These are phyloP conservation scores for Drechslerella dactyloides DNA, from an alignment of 2,329 filamentous ascomycete genomes.

Conservation along the genomic window DNA sequence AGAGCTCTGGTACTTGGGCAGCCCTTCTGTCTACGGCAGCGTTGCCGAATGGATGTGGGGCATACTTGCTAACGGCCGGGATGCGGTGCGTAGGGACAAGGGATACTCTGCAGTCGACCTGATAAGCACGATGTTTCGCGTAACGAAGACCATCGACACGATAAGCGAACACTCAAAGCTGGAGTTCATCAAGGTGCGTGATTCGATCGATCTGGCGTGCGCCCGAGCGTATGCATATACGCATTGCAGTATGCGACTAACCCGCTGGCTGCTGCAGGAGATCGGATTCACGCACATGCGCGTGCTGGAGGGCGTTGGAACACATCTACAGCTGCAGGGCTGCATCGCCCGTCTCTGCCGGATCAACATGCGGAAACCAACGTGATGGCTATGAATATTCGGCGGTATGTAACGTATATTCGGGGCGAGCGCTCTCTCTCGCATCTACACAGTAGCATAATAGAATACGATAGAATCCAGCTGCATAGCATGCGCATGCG, in stretches of 20 bases:
- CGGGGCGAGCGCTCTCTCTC: too few species aligned
- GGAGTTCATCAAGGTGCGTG: constrained; percentile 79
- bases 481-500: too few species aligned
- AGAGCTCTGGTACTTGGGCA: constrained; percentile 73
- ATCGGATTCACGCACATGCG: constrained; percentile 99
- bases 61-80: constrained; percentile 9
- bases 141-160: constrained; percentile 92
- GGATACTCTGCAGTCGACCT: constrained; percentile 99
- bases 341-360: constrained; percentile 89
- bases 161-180: constrained; percentile 93
- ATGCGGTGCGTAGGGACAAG: constrained; percentile 63
- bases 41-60: too few species aligned
- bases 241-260: background rate
- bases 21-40: too few species aligned
- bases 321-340: constrained; percentile 88
- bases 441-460: too few species aligned
- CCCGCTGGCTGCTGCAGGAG: constrained; percentile 62
- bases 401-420: too few species aligned
- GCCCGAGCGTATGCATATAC: background rate
- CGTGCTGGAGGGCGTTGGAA: constrained; percentile 96
- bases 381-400: background rate
- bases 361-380: constrained; percentile 75
- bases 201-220: background rate
- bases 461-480: too few species aligned
- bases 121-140: constrained; percentile 98